Evolutionary conservation across 495 filamentous ascomycete genomes (phyloP).

Genomic region (Tuber indicum): DNA sequence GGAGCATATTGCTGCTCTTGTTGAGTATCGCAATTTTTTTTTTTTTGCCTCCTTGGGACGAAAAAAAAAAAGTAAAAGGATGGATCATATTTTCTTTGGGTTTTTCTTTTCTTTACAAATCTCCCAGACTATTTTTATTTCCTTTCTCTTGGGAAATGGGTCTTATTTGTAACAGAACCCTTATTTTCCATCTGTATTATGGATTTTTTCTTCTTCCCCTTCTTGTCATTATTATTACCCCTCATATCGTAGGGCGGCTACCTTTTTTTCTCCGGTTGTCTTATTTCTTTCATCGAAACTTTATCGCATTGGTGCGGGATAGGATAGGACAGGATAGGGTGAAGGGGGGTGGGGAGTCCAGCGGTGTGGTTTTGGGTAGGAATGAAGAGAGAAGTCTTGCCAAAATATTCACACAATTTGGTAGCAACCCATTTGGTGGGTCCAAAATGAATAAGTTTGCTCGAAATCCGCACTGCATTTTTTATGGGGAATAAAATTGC

Average conservation of each 20-base stretch:
- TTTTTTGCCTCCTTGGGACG: background rate
- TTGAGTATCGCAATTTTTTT: background rate
- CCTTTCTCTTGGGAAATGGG: slow-evolving; percentile 6
- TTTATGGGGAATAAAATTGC: background rate
- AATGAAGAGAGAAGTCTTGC: background rate
- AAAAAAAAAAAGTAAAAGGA: background rate
- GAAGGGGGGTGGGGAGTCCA: background rate
- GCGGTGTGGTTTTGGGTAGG: background rate
- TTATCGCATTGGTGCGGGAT: background rate
- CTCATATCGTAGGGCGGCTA: background rate
- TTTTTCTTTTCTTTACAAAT: background rate
- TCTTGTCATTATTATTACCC: background rate
- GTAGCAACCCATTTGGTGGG: background rate
- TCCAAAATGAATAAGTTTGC: background rate
- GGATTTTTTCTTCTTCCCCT: background rate
- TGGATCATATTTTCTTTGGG: background rate
- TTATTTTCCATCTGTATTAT: slow-evolving; percentile 4
- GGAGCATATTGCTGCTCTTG: slow-evolving; percentile 3
- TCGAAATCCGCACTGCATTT: background rate
- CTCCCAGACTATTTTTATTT: background rate
- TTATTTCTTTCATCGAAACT: background rate
- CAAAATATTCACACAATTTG: background rate
- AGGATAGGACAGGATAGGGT: background rate
- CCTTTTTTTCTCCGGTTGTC: background rate
- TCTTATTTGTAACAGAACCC: slow-evolving; percentile 4